Conservation (phyloP, 2,329 filamentous ascomycete genomes). For the Beauveria caledonica region DNA sequence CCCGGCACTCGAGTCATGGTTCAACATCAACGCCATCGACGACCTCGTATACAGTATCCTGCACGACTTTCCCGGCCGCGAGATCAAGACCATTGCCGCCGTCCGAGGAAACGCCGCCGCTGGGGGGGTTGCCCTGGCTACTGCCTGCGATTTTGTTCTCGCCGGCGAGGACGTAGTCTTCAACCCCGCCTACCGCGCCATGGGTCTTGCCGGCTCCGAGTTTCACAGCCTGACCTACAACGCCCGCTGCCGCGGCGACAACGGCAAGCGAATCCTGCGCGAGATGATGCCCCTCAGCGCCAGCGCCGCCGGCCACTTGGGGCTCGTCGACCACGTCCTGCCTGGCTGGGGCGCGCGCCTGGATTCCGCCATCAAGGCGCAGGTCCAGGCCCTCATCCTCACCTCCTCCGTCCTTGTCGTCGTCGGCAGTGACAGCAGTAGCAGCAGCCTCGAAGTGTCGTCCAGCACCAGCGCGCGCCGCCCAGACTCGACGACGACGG, state of each 20-base stretch:
- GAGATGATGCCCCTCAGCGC: conserved; percentile 31
- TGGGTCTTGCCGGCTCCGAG: conserved; percentile 30
- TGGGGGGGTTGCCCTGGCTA: conserved; percentile 33
- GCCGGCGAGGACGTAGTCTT: conserved; percentile 30
- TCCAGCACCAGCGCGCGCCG: not conserved
- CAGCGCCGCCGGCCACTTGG: conserved; percentile 27
- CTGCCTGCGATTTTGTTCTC: conserved; percentile 29
- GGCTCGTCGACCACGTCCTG: conserved; percentile 31
- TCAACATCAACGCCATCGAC: conserved; percentile 36
- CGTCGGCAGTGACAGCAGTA: not conserved
- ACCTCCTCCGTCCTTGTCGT: not conserved
- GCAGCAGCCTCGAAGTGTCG: not conserved
- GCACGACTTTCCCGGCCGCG: conserved; percentile 26
- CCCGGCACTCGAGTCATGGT: conserved; percentile 31
- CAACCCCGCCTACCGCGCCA: conserved; percentile 33
- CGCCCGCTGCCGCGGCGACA: conserved; percentile 27
- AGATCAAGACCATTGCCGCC: conserved; percentile 30
- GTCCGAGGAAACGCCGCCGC: conserved; percentile 34
- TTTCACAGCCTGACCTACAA: conserved; percentile 32
- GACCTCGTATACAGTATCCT: conserved; percentile 31
- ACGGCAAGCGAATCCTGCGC: conserved; percentile 23
- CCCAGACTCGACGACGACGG: conserved; percentile 9
- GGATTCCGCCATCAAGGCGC: conserved; percentile 26
- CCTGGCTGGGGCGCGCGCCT: conserved; percentile 24
- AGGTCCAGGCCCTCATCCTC: conserved; percentile 22